Evolutionary conservation across 75 land plant genomes (phyloP).

Genomic region (Chamaecyparis obtusa): DNA sequence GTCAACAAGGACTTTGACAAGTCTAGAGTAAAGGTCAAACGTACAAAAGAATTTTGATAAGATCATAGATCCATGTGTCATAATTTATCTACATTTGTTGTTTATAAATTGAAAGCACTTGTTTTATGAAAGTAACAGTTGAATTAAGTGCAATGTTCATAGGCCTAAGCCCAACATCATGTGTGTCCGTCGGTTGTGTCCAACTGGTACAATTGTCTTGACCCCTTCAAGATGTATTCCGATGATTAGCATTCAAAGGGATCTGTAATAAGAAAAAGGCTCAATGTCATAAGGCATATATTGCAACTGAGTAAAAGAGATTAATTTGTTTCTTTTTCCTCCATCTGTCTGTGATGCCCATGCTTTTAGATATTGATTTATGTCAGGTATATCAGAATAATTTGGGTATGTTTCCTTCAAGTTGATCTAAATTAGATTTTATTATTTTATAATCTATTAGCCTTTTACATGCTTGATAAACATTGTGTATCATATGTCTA

Average conservation of each 20-base stretch:
- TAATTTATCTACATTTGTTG: not conserved
- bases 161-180: not conserved
- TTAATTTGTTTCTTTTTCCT: not conserved
- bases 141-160: not conserved
- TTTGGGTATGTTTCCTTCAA: not conserved
- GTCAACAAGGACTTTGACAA: too few species aligned
- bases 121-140: not conserved
- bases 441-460: not conserved
- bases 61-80: too few species aligned
- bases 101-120: not conserved
- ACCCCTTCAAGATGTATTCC: not conserved
- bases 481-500: not conserved
- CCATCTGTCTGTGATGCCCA: not conserved
- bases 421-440: not conserved
- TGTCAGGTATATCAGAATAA: not conserved
- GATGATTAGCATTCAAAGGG: too few species aligned
- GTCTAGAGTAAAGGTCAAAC: too few species aligned
- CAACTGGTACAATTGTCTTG: not conserved
- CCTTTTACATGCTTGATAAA: not conserved
- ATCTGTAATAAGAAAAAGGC: too few species aligned
- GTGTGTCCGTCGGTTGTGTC: not conserved
- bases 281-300: not conserved
- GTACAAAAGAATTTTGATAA: too few species aligned
- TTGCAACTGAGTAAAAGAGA: not conserved
- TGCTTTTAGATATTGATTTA: not conserved